Base-by-base conservation (phyloP, 495 filamentous ascomycete genomes). In the Aspergillus panamensis region DNA sequence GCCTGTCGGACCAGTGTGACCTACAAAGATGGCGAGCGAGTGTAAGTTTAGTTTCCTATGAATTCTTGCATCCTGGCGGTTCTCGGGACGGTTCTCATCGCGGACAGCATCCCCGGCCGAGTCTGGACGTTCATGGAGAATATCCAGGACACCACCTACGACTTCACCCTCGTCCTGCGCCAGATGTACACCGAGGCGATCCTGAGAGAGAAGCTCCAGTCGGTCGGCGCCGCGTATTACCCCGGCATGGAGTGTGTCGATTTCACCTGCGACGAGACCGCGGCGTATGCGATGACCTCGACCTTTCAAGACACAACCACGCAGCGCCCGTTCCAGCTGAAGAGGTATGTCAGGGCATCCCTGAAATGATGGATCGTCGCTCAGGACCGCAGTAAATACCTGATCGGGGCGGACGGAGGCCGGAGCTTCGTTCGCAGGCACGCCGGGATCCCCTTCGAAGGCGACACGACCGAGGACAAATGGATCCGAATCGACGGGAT, bases 401-500 rank as follows among this genome's bases (percentile, higher is more conserved):
- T 82, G 6, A 45, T 82, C 17, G 79, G 77, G 8, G 76, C 76
- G 20, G 77, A 82, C 62, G 78, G 79, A 13, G 76, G 74, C 3
- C 65, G 69, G 8, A 76, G 72, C 6, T 75, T 70, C 16, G 76
- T 82, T 12, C 66, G 78, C n/a, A 44, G 68, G 44, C 55, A 70
- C 6, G 59, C 75, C 21, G 61, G 63, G 6, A 75, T 82, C 29
- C 67, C 66, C 8, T 80, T 80, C 50, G 70, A 77, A 47, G 78
- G 79, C 3, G 69, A 67, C 14, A 73, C 66, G 13, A 73, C 65
- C 1, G 69, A 76, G 40, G 76, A 77, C 40, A 69, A 75, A 56
- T 80, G 76, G 74, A 72, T 81, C 1, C 67, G 77, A 25, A 76
- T 81, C n/a, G 77, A 81, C 55, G 77, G 74, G 1, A 52, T 75